A percentile compares a stretch with the other conserved stretches of the same genome.
Evolutionary conservation across 2,329 filamentous ascomycete species (phyloP).

Genomic region (Talaromyces sp.): DNA sequence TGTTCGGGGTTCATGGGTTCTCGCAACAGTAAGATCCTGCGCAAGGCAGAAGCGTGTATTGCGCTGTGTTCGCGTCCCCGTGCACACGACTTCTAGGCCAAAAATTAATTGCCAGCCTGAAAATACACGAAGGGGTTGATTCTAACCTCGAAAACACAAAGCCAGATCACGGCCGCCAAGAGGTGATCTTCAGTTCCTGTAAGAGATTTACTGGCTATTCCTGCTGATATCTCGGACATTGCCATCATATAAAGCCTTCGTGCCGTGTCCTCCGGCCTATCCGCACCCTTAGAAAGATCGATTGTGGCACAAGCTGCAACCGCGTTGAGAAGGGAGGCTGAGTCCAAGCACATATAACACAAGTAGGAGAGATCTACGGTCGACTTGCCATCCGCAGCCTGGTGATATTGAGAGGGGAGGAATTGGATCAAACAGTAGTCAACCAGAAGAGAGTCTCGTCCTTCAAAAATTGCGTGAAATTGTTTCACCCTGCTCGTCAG

Average conservation of each 20-base stretch:
- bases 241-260: slow-evolving; percentile 5
- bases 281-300: neutral
- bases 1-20: slow-evolving; percentile 3
- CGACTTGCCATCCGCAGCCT: slow-evolving; percentile 3
- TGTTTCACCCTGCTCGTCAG: neutral
- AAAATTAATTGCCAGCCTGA: neutral
- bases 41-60: slow-evolving; percentile 6
- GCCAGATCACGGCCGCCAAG: slow-evolving; percentile 7
- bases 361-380: slow-evolving; percentile 8
- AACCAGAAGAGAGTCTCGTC: neutral
- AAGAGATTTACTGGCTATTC: neutral
- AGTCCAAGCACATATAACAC: slow-evolving; percentile 9
- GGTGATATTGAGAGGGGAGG: slow-evolving; percentile 9
- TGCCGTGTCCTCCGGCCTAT: neutral
- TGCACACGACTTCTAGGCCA: slow-evolving; percentile 1
- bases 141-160: slow-evolving; percentile 8
- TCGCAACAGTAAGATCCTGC: slow-evolving; percentile 5
- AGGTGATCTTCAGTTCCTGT: slow-evolving; percentile 8
- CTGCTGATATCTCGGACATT: slow-evolving; percentile 4
- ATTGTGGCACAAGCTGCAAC: slow-evolving; percentile 7
- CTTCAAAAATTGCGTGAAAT: neutral
- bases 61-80: neutral
- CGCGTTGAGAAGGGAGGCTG: slow-evolving; percentile 4
- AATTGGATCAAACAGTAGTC: slow-evolving; percentile 7
- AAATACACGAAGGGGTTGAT: neutral